phyloP scores from a whole-genome alignment of 2,329 filamentous ascomycete genomes.

The Pseudogymnoascus sp. region DNA sequence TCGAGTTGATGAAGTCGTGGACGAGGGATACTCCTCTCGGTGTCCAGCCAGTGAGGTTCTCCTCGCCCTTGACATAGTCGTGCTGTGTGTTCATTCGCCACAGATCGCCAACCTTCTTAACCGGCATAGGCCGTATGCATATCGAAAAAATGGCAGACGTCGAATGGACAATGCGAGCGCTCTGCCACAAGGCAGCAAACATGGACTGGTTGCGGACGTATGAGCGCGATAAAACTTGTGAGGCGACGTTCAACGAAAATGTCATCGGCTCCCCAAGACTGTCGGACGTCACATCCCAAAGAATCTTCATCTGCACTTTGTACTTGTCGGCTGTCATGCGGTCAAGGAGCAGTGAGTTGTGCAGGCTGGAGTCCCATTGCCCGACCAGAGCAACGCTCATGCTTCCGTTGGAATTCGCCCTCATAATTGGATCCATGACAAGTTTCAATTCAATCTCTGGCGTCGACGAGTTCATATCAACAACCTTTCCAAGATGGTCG shows the following conservation, averaged over 20 bases:
- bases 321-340: conserved; percentile 89
- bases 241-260: conserved; percentile 72
- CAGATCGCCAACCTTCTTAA: conserved; percentile 85
- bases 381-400: conserved; percentile 79
- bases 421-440: conserved; percentile 69
- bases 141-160: conserved; percentile 82
- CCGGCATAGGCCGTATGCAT: conserved; percentile 77
- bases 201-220: conserved; percentile 83
- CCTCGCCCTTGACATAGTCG: conserved; percentile 94
- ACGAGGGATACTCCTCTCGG: conserved; percentile 86
- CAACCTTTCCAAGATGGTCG: conserved; percentile 77
- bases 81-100: conserved; percentile 95
- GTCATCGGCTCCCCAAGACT: conserved; percentile 83
- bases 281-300: conserved; percentile 78
- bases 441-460: conserved; percentile 73
- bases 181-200: conserved; percentile 81
- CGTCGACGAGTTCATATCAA: conserved; percentile 66
- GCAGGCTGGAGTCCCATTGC: conserved; percentile 94
- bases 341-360: conserved; percentile 88
- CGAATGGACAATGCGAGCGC: conserved; percentile 78
- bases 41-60: conserved; percentile 75
- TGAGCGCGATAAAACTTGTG: conserved; percentile 77
- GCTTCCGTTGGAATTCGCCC: conserved; percentile 84
- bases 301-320: conserved; percentile 78
- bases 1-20: conserved; percentile 73